Evolutionary conservation across 169 alveolate species (phyloP).

Genomic region (Plasmodium cynomolgi): DNA sequence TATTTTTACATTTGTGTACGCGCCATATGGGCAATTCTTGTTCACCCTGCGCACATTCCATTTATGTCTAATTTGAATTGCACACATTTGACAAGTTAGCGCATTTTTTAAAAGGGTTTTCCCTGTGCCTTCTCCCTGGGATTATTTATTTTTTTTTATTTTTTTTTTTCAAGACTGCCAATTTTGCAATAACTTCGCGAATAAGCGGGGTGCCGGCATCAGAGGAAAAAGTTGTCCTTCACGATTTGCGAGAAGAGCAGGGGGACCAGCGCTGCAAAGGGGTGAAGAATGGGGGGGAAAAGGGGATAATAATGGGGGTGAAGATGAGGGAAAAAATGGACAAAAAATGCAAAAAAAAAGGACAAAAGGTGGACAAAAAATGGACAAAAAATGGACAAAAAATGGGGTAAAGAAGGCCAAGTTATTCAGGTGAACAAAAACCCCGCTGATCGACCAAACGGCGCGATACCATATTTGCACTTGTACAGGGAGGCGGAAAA

Average conservation of each 20-base stretch:
- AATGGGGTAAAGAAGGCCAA: background rate
- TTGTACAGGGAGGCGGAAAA: conserved; percentile 39
- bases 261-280: conserved; percentile 33
- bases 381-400: background rate
- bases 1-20: background rate
- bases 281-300: background rate
- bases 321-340: background rate
- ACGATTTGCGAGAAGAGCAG: conserved; percentile 53
- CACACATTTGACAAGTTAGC: background rate
- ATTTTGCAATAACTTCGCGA: background rate
- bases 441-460: background rate
- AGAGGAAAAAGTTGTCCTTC: conserved; percentile 64
- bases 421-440: background rate
- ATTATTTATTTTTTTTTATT: conserved; percentile 6
- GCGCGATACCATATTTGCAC: conserved; percentile 64
- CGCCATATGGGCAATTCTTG: background rate
- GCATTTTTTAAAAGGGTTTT: background rate
- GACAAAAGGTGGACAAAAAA: background rate
- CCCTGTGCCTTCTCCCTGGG: background rate
- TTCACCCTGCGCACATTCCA: background rate
- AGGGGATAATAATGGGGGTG: background rate
- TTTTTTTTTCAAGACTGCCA: background rate
- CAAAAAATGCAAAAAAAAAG: background rate
- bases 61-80: conserved; percentile 18
- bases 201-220: background rate